Evolutionary conservation across 2,329 filamentous ascomycete genomes (phyloP).

Genomic region (Aureobasidium sp.): DNA sequence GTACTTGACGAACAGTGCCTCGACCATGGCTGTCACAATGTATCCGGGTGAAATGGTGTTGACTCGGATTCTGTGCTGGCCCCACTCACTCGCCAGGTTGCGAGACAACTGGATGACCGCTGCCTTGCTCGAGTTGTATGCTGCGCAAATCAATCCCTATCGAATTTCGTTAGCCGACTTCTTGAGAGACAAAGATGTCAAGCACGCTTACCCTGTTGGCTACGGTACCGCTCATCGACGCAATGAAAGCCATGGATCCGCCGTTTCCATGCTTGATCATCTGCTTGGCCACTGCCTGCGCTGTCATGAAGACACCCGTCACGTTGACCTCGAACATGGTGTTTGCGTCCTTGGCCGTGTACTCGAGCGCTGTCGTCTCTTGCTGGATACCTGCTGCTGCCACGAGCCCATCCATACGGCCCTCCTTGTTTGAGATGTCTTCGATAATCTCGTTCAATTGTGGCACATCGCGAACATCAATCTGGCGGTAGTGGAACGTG

Average conservation of each 20-base stretch:
- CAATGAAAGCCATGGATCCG: conserved; percentile 57
- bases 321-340: conserved; percentile 57
- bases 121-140: conserved; percentile 71
- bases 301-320: conserved; percentile 57
- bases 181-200: background rate
- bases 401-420: conserved; percentile 72
- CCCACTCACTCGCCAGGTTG: conserved; percentile 69
- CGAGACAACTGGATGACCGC: conserved; percentile 65
- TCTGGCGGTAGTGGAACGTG: conserved; percentile 64
- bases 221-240: conserved; percentile 55
- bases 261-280: conserved; percentile 55
- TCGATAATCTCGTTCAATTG: conserved; percentile 60
- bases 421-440: conserved; percentile 61
- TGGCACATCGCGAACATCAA: conserved; percentile 70
- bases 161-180: conserved; percentile 18
- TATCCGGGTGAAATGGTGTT: conserved; percentile 78
- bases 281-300: conserved; percentile 56
- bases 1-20: conserved; percentile 66
- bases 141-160: conserved; percentile 57
- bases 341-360: conserved; percentile 56
- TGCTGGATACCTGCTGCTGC: conserved; percentile 72
- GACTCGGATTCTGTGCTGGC: conserved; percentile 63
- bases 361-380: conserved; percentile 75
- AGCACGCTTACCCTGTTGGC: conserved; percentile 52
- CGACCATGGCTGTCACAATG: conserved; percentile 77